Evolutionary conservation across 108 stramenopile genomes (phyloP).

Genomic region (Cyclotella atomus): DNA sequence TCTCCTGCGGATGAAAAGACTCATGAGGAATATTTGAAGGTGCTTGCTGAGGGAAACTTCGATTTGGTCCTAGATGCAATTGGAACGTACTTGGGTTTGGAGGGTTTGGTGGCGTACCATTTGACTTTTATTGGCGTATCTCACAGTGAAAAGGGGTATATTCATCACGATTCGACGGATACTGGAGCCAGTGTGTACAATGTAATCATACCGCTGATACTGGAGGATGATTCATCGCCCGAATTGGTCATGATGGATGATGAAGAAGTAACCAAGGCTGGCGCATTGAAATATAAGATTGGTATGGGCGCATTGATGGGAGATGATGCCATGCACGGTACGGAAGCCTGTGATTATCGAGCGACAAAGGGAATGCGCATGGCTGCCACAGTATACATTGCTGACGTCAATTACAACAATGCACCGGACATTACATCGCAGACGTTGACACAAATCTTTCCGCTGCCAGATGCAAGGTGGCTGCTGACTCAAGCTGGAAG

Average conservation of each 20-base stretch:
- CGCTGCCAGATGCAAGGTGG: constrained; percentile 37
- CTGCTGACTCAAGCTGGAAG: constrained; percentile 40
- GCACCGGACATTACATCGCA: constrained; percentile 34
- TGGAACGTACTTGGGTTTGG: constrained; percentile 47
- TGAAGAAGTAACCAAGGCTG: constrained; percentile 15
- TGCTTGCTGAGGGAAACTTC: constrained; percentile 57
- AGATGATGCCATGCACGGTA: constrained; percentile 68
- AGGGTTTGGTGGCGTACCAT: constrained; percentile 51
- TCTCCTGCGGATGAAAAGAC: constrained; percentile 63
- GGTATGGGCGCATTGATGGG: constrained; percentile 64
- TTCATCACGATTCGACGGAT: constrained; percentile 42
- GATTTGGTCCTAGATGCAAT: constrained; percentile 56
- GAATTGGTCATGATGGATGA: constrained; percentile 43
- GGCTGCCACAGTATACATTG: constrained; percentile 69
- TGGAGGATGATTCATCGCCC: constrained; percentile 46
- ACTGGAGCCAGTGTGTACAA: constrained; percentile 50
- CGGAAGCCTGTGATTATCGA: constrained; percentile 69
- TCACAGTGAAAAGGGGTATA: constrained; percentile 37
- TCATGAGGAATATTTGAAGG: constrained; percentile 57
- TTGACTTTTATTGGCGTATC: constrained; percentile 57
- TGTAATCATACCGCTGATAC: constrained; percentile 58
- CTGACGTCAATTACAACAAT: constrained; percentile 62
- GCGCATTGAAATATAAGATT: constrained; percentile 44
- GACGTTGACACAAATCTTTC: constrained; percentile 51
- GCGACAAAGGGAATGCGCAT: constrained; percentile 60